A percentile compares a stretch with the other conserved stretches of the same genome.
Evolutionary conservation across 2,329 filamentous ascomycete species (phyloP).

Genomic region (Fusarium azukiicola): DNA sequence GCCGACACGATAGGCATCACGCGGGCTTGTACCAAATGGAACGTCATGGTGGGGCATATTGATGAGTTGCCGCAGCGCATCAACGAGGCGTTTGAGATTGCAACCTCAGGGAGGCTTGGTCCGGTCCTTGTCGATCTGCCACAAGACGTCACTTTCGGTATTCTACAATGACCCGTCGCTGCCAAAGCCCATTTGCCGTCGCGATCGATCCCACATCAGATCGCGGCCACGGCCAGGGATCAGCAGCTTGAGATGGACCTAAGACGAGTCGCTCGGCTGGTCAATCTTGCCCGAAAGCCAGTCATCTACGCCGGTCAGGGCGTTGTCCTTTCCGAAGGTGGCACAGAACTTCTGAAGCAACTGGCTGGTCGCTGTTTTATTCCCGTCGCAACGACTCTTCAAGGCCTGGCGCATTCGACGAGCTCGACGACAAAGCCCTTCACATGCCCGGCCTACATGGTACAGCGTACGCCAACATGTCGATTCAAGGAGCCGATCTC

Average conservation of each 20-base stretch:
- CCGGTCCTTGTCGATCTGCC: conserved; percentile 97
- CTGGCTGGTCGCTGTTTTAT: conserved; percentile 94
- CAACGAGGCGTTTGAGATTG: conserved; percentile 99
- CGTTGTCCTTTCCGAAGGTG: conserved; percentile 89
- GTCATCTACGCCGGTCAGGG: conserved; percentile 97
- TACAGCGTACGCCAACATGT: conserved; percentile 97
- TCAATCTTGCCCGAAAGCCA: conserved; percentile 96
- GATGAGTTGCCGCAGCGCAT: conserved; percentile 96
- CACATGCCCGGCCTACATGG: conserved; percentile 99
- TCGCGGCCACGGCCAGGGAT: conserved; percentile 83
- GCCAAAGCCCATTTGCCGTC: neutral
- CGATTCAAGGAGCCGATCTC: conserved; percentile 97
- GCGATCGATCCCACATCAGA: neutral
- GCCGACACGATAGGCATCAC: conserved; percentile 97
- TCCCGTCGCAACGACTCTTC: conserved; percentile 97
- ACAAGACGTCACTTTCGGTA: conserved; percentile 95
- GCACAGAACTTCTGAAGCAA: conserved; percentile 89
- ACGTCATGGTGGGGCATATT: conserved; percentile 98
- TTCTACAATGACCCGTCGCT: conserved; percentile 73
- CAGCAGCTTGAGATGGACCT: conserved; percentile 88
- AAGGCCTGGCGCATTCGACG: conserved; percentile 96
- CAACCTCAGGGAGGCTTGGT: conserved; percentile 94
- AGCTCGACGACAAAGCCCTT: conserved; percentile 94
- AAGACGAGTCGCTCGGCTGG: conserved; percentile 87
- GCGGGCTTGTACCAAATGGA: conserved; percentile 98